A percentile compares a stretch with the other conserved stretches of the same genome.
These are phyloP conservation scores for Inonotus hispidus DNA, from an alignment of 1,284 basidiomycete species.

Conservation along the genomic window DNA sequence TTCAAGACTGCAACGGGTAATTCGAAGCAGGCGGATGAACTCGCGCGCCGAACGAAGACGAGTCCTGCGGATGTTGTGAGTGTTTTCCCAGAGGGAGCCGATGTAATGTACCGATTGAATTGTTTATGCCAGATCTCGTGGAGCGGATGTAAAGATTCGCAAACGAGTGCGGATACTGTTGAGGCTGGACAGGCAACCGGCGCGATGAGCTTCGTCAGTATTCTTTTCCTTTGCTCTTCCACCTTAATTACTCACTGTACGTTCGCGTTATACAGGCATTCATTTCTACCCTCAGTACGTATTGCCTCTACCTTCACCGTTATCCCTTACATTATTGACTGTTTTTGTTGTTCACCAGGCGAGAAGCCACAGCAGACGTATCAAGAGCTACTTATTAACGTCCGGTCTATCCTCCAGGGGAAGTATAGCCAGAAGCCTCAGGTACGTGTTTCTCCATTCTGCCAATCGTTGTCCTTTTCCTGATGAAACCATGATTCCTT, in stretches of 20 bases:
- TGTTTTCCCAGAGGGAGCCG: slow-evolving; percentile 14
- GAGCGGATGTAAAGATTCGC: slow-evolving; percentile 90
- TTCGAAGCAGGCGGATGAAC: slow-evolving; percentile 53
- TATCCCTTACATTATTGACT: slow-evolving; percentile 7
- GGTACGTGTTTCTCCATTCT: slow-evolving; percentile 28
- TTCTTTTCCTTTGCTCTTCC: background rate
- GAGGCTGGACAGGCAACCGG: slow-evolving; percentile 83
- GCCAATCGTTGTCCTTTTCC: slow-evolving; percentile 7
- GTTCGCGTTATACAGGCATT: slow-evolving; percentile 52
- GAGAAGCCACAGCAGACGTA: slow-evolving; percentile 74
- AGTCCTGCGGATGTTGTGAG: slow-evolving; percentile 67
- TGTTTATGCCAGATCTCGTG: slow-evolving; percentile 53
- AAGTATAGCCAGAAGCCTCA: slow-evolving; percentile 88
- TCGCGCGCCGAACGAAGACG: slow-evolving; percentile 64
- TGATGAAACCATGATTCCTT: background rate
- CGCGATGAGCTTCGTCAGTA: slow-evolving; percentile 75
- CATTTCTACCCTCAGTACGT: slow-evolving; percentile 54
- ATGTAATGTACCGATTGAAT: background rate
- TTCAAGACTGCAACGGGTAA: slow-evolving; percentile 44
- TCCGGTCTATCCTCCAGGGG: slow-evolving; percentile 52
- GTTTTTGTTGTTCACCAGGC: slow-evolving; percentile 30
- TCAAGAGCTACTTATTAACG: slow-evolving; percentile 66
- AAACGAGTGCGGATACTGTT: slow-evolving; percentile 87
- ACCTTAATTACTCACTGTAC: slow-evolving; percentile 22
- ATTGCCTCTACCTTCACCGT: slow-evolving; percentile 7